phyloP scores from a whole-genome alignment of 1,284 basidiomycete species.

The Boletus smithii region DNA sequence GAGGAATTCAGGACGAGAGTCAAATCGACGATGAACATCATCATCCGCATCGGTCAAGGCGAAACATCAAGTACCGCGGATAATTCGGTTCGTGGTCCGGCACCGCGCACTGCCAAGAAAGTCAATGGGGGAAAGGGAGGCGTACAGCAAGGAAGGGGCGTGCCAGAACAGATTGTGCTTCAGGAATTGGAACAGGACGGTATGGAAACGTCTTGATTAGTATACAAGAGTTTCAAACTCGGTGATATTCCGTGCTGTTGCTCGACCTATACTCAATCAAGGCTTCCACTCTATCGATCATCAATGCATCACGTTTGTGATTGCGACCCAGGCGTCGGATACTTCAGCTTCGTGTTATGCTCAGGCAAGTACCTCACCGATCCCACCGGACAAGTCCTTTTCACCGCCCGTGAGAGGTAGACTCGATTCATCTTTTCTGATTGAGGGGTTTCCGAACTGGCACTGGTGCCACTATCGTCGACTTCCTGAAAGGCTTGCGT shows the following conservation, averaged over 20 bases:
- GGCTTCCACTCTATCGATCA: not conserved
- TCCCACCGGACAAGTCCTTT: too few relatives aligned
- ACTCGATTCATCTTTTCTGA: too few relatives aligned
- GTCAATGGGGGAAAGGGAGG: slow-evolving; percentile 4
- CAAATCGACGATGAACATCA: slow-evolving; percentile 62
- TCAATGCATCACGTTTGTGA: not conserved
- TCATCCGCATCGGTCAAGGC: slow-evolving; percentile 61
- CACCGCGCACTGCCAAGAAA: slow-evolving; percentile 13
- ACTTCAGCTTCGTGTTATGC: not conserved
- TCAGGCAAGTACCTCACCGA: not conserved
- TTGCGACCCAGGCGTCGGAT: not conserved
- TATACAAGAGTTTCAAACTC: not conserved
- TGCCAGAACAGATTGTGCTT: slow-evolving; percentile 30
- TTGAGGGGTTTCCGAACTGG: too few relatives aligned
- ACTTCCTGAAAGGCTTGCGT: not conserved
- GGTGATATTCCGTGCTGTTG: not conserved
- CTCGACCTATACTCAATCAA: too few relatives aligned
- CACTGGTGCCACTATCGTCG: not conserved
- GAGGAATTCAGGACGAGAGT: slow-evolving; percentile 60
- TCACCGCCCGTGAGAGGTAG: too few relatives aligned
- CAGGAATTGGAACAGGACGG: slow-evolving; percentile 38
- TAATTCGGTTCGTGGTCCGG: slow-evolving; percentile 1
- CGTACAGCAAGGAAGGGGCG: slow-evolving; percentile 2
- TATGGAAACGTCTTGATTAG: slow-evolving; percentile 27
- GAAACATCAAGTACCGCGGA: slow-evolving; percentile 35